Conservation (phyloP, 371 early-diverging fungal genomes). For the Entomophthora muscae region DNA sequence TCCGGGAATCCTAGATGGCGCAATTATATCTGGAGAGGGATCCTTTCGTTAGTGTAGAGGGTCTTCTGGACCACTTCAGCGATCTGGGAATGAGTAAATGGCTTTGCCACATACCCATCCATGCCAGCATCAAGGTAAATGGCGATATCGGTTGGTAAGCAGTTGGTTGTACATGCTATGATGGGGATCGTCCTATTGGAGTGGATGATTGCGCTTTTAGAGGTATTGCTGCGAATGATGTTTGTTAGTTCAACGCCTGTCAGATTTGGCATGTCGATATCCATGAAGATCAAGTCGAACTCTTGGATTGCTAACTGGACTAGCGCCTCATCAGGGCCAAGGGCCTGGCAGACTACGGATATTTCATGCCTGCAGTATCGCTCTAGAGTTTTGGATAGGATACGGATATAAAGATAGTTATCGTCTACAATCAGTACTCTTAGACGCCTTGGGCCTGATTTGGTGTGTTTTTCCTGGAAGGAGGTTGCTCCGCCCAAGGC, state of each 20-base stretch:
- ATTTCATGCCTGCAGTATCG: conserved; percentile 17
- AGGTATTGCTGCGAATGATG: conserved; percentile 16
- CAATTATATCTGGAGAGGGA: no score
- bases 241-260: conserved; percentile 34
- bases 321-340: conserved; percentile 22
- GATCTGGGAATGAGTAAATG: background rate
- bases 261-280: conserved; percentile 41
- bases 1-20: no score
- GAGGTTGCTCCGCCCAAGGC: no score
- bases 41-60: background rate
- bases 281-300: conserved; percentile 36
- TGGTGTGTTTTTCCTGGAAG: no score
- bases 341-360: conserved; percentile 13
- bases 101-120: conserved; percentile 13
- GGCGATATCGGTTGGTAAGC: background rate
- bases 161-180: conserved; percentile 39
- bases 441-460: no score
- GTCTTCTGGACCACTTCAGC: background rate
- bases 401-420: conserved; percentile 29
- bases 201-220: conserved; percentile 1
- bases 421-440: conserved; percentile 26
- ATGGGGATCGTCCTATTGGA: conserved; percentile 24
- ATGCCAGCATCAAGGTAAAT: conserved; percentile 17
- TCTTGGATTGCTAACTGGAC: conserved; percentile 20
- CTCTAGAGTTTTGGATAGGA: conserved; percentile 26